Evolutionary conservation across 768 basidiomycete species (phyloP), one percentile per base, ranked within the genome.

Genomic region (Leucosporidium creatinivorum): DNA sequence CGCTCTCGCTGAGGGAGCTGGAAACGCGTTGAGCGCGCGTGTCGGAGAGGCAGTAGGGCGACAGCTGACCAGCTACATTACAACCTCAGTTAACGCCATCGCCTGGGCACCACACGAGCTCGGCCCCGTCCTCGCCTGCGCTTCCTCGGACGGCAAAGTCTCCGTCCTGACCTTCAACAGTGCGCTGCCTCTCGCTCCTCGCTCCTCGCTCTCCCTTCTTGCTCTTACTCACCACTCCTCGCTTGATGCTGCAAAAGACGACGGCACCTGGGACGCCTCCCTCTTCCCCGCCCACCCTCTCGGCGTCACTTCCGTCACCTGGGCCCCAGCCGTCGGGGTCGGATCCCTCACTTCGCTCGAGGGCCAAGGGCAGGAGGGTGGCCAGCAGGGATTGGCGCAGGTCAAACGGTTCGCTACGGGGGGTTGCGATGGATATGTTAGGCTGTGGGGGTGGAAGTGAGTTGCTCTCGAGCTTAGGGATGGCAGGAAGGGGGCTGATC

Each of bases 31-130:
- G 26, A 25, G 47, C 13, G 25, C 23, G 13, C 44, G 3, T 19
- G 39, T 13, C 15, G 8, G 39, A 44, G 39, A 44, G 23, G 33
- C 10, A n/a, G 21, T 0, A 50, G 12, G 57, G 10, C 18, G 67
- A 44, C 4, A n/a, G 33, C 36, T 39, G 8, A 58, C 31, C 4
- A 9, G 23, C 18, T 19, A 5, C 25, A 1, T 17, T 66, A 7
- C 4, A 19, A 5, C 55, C 4, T n/a, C 67, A 94, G 94, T 98
- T 58, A 99, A 99, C 80, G 93, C 93, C 1, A 88, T 98, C 26
- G 91, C 91, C 0, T 99, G 96, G 96, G 94, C 94, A n/a, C 93
- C 96, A 3, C 93, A 96, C 74, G 94, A 98, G 77, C 85, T 97
- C 19, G 96, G 94, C 44, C 91, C 96, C 1, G 93, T 97, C 69